These are phyloP conservation scores for Begonia loranthoides DNA, from an alignment of 306 rosid species.

Conservation along the genomic window DNA sequence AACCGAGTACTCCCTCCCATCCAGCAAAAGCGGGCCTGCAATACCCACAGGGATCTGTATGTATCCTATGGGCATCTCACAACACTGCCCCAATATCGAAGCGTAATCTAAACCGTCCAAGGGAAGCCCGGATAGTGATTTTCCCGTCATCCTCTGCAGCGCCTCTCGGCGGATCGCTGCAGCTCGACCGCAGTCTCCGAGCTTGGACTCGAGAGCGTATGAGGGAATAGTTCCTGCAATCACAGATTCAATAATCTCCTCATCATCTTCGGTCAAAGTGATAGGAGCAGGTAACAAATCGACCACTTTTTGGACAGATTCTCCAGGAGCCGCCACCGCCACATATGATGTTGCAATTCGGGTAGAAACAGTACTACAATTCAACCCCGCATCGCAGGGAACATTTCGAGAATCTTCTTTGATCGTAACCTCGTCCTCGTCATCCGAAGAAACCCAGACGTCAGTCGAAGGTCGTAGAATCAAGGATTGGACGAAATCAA, in stretches of 20 bases:
- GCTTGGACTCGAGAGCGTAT: conserved; percentile 13
- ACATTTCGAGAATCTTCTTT: conserved; percentile 7
- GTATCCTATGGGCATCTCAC: conserved; percentile 14
- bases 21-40: conserved; percentile 7
- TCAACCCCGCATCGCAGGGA: conserved; percentile 9
- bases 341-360: background rate
- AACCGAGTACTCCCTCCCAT: conserved; percentile 10
- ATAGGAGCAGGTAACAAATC: conserved; percentile 4
- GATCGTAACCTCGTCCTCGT: conserved; percentile 2
- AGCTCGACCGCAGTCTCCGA: conserved; percentile 13
- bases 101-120: conserved; percentile 16
- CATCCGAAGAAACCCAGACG: conserved; percentile 9
- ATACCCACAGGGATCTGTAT: conserved; percentile 13
- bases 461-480: conserved; percentile 14
- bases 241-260: conserved; percentile 11
- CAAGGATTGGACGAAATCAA: conserved; percentile 14
- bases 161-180: conserved; percentile 13
- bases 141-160: conserved; percentile 11
- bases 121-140: conserved; percentile 9
- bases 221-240: conserved; percentile 10
- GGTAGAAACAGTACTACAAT: background rate
- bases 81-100: conserved; percentile 14
- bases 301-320: conserved; percentile 1
- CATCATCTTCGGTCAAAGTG: conserved; percentile 10
- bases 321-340: conserved; percentile 1